Evolutionary conservation across 2,329 filamentous ascomycete genomes (phyloP).

Genomic region (Cryphonectria radicalis): DNA sequence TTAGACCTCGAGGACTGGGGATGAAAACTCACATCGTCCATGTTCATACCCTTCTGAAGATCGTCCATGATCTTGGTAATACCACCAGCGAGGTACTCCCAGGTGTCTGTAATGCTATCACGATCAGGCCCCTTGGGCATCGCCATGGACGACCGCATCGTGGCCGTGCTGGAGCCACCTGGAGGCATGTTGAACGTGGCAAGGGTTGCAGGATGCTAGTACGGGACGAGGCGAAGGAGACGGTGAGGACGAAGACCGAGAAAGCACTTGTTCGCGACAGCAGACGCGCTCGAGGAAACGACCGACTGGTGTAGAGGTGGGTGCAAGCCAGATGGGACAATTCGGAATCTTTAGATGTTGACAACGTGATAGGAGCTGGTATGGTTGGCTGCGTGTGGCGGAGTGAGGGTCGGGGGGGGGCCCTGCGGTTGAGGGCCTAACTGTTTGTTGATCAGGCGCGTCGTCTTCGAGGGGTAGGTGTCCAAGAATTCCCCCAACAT

Average conservation of each 20-base stretch:
- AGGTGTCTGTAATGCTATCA: conserved; percentile 62
- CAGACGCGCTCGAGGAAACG: background rate
- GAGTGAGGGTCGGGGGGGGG: background rate
- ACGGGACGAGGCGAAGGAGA: conserved; percentile 16
- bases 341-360: background rate
- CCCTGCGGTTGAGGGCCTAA: too few species aligned
- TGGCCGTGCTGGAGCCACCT: conserved; percentile 30
- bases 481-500: background rate
- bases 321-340: background rate
- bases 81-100: conserved; percentile 85
- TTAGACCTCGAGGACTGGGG: conserved; percentile 1
- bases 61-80: conserved; percentile 94
- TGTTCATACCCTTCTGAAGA: conserved; percentile 88
- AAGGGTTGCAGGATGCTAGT: conserved; percentile 18
- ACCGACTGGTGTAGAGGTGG: background rate
- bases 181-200: conserved; percentile 36
- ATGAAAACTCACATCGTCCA: conserved; percentile 70
- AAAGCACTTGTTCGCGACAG: background rate
- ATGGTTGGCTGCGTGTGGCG: background rate
- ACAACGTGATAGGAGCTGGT: background rate
- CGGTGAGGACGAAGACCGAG: background rate
- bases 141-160: conserved; percentile 39
- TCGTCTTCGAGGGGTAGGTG: background rate
- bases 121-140: conserved; percentile 65
- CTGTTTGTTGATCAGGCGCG: background rate